These are phyloP conservation scores for Vitis rotundifolia DNA, from an alignment of 164 flowering plant species.

Conservation along the genomic window DNA sequence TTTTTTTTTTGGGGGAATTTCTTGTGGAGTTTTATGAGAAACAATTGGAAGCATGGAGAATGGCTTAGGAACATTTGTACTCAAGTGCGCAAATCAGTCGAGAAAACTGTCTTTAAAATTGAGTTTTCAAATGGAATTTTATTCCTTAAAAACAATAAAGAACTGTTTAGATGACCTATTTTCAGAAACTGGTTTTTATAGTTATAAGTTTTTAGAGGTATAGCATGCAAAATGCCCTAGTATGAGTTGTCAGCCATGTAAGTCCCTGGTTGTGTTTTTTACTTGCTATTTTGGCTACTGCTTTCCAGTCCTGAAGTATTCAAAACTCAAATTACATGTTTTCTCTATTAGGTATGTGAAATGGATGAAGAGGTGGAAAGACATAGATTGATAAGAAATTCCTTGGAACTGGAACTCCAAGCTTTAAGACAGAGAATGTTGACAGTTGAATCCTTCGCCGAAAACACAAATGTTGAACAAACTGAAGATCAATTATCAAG, in stretches of 20 bases:
- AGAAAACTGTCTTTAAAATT: too few relatives aligned
- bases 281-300: neutral
- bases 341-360: constrained; percentile 59
- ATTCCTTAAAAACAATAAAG: too few relatives aligned
- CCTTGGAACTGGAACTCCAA: constrained; percentile 61
- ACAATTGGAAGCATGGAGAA: too few relatives aligned
- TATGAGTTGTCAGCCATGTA: neutral
- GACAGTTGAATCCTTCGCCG: constrained; percentile 48
- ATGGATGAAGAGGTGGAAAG: constrained; percentile 72
- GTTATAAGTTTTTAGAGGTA: neutral
- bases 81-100: too few relatives aligned
- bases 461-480: constrained; percentile 20
- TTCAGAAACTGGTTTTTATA: neutral
- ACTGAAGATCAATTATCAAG: constrained; percentile 41
- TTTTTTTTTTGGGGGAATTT: too few relatives aligned
- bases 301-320: neutral
- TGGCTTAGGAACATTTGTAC: too few relatives aligned
- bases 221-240: neutral
- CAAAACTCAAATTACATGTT: neutral
- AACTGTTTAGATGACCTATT: neutral
- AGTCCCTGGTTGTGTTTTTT: neutral
- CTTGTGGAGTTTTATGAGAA: too few relatives aligned
- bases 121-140: too few relatives aligned
- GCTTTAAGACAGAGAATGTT: constrained; percentile 49
- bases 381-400: constrained; percentile 52